phyloP scores from a whole-genome alignment of 306 rosid genomes.

The Quercus gilva region DNA sequence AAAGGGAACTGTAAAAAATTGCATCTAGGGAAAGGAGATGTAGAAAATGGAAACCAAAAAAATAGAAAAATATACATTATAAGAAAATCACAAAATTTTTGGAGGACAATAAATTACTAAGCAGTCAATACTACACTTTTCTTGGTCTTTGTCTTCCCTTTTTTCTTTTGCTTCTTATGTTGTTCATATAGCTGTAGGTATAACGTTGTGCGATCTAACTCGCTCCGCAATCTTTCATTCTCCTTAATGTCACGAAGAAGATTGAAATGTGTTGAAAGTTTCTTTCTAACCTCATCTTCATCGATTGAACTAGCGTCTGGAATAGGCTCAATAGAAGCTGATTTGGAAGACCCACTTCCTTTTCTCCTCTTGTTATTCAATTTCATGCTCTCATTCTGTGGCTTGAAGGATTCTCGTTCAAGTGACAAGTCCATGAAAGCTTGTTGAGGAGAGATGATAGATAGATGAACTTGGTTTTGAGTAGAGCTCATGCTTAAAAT shows the following conservation, averaged over 20 bases:
- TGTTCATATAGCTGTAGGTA: slow-evolving; percentile 61
- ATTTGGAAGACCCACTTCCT: slow-evolving; percentile 29
- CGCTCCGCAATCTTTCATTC: slow-evolving; percentile 63
- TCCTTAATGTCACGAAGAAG: slow-evolving; percentile 73
- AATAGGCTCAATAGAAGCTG: slow-evolving; percentile 27
- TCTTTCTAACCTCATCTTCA: slow-evolving; percentile 54
- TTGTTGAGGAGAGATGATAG: slow-evolving; percentile 65
- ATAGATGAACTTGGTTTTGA: slow-evolving; percentile 57
- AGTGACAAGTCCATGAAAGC: slow-evolving; percentile 69
- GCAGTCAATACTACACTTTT: background rate
- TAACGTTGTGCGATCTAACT: slow-evolving; percentile 49
- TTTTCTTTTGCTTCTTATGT: slow-evolving; percentile 60
- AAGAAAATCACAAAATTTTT: slow-evolving; percentile 2
- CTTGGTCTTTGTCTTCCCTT: slow-evolving; percentile 26
- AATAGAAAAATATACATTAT: background rate
- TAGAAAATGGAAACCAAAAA: background rate
- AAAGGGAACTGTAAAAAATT: background rate
- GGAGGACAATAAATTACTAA: background rate
- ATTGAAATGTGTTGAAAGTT: slow-evolving; percentile 59
- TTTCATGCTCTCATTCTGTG: slow-evolving; percentile 35
- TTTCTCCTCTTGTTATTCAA: slow-evolving; percentile 51
- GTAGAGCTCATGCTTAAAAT: slow-evolving; percentile 54
- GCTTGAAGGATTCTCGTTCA: slow-evolving; percentile 51
- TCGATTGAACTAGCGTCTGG: slow-evolving; percentile 28
- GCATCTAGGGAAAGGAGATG: background rate